Conservation (phyloP, 2,329 filamentous ascomycete genomes). For the Exophiala sp. region DNA sequence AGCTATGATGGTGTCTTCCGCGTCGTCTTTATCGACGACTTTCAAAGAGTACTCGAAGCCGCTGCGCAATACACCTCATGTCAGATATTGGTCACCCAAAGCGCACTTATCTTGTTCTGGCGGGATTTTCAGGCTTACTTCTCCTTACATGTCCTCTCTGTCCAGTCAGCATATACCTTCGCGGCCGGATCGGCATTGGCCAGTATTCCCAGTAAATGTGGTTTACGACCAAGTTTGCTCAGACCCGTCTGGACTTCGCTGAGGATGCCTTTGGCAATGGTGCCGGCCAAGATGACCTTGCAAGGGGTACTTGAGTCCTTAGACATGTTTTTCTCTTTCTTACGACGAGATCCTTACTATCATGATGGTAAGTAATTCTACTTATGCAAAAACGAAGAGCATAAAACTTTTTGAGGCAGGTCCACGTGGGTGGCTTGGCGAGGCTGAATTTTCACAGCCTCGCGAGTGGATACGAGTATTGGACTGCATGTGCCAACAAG, state of each 20-base stretch:
- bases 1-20: slow-evolving; percentile 82
- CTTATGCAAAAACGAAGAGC: not conserved
- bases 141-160: slow-evolving; percentile 90
- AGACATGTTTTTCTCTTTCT: slow-evolving; percentile 13
- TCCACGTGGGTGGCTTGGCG: not conserved
- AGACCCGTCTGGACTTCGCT: slow-evolving; percentile 74
- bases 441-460: not conserved
- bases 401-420: not conserved
- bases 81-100: slow-evolving; percentile 8
- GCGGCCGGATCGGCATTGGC: slow-evolving; percentile 90
- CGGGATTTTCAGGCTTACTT: slow-evolving; percentile 66
- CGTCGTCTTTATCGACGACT: slow-evolving; percentile 76
- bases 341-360: not conserved
- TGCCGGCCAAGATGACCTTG: slow-evolving; percentile 87
- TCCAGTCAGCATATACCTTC: slow-evolving; percentile 93
- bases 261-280: slow-evolving; percentile 78
- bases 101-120: not conserved
- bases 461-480: not conserved
- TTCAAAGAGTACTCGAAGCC: slow-evolving; percentile 87
- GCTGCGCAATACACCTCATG: slow-evolving; percentile 25
- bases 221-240: slow-evolving; percentile 63
- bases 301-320: slow-evolving; percentile 46
- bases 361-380: not conserved
- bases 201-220: slow-evolving; percentile 84
- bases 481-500: too few relatives aligned